Percentiles rank a stretch among this genome's conserved stretches.
Evolutionary conservation across 495 filamentous ascomycete genomes (phyloP).

Genomic region (Aspergillus cristatus): DNA sequence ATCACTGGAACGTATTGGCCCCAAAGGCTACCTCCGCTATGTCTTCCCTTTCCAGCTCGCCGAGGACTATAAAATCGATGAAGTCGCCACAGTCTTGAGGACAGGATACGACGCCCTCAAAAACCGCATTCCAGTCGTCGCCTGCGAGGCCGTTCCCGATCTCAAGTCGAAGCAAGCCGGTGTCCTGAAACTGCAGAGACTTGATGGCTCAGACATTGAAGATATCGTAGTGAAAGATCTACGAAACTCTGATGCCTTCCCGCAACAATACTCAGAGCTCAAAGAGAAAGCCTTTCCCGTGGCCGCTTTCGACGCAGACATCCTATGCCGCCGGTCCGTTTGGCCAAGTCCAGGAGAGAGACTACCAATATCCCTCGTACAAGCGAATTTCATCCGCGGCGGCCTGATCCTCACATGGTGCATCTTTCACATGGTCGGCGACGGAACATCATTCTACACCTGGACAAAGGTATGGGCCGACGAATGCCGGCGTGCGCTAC

Average conservation of each 20-base stretch:
- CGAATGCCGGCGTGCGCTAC: too few relatives aligned
- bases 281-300: too few relatives aligned
- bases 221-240: conserved; percentile 21
- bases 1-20: conserved; percentile 24
- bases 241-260: conserved; percentile 14
- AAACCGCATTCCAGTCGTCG: conserved; percentile 17
- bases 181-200: conserved; percentile 18
- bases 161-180: conserved; percentile 15
- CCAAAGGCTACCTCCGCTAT: conserved; percentile 25
- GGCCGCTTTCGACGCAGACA: too few relatives aligned
- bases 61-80: conserved; percentile 16
- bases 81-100: conserved; percentile 14
- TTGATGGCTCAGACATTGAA: conserved; percentile 3
- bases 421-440: too few relatives aligned
- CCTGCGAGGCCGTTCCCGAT: conserved; percentile 24
- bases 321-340: too few relatives aligned
- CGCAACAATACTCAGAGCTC: conserved; percentile 17
- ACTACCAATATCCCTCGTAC: too few relatives aligned
- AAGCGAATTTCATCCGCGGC: too few relatives aligned
- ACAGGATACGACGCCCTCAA: conserved; percentile 19
- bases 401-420: too few relatives aligned
- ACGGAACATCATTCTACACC: too few relatives aligned
- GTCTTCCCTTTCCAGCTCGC: conserved; percentile 19
- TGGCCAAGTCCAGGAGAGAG: too few relatives aligned
- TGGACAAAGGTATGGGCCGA: too few relatives aligned